Percentiles rank a stretch among this genome's conserved stretches.
phyloP scores from a whole-genome alignment of 495 filamentous ascomycete genomes.

The Xylaria palmicola region DNA sequence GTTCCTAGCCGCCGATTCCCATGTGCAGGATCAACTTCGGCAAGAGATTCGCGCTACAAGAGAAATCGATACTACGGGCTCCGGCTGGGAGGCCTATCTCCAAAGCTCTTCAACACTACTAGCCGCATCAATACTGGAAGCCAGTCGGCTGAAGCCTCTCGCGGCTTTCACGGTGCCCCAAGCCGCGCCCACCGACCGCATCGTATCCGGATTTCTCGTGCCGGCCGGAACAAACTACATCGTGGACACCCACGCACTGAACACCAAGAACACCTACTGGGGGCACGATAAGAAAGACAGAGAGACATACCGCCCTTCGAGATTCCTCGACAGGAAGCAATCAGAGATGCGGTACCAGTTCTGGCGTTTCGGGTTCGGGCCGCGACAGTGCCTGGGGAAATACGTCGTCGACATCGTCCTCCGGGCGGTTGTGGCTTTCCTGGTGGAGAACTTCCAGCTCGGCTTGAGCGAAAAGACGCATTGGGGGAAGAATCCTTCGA shows the following conservation, averaged over 20 bases:
- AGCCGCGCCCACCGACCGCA: constrained; percentile 30
- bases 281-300: constrained; percentile 19
- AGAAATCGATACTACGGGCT: not conserved
- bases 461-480: not conserved
- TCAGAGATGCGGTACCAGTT: constrained; percentile 20
- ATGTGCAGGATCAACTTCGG: constrained; percentile 29
- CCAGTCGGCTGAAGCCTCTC: constrained; percentile 35
- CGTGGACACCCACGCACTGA: constrained; percentile 41
- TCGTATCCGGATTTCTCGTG: constrained; percentile 26
- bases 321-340: constrained; percentile 1
- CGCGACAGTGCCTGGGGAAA: constrained; percentile 32
- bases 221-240: constrained; percentile 35
- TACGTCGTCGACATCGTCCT: constrained; percentile 29
- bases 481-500: not conserved
- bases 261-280: constrained; percentile 40
- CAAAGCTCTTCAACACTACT: constrained; percentile 25
- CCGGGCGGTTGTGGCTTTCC: constrained; percentile 15
- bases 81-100: constrained; percentile 26
- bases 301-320: not conserved
- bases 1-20: constrained; percentile 36
- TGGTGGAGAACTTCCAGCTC: not conserved
- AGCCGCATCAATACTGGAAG: constrained; percentile 33
- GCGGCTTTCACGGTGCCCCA: constrained; percentile 40
- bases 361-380: constrained; percentile 39
- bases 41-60: not conserved